Base-by-base conservation (phyloP, 495 filamentous ascomycete genomes). In the Penicillium riverlandense region DNA sequence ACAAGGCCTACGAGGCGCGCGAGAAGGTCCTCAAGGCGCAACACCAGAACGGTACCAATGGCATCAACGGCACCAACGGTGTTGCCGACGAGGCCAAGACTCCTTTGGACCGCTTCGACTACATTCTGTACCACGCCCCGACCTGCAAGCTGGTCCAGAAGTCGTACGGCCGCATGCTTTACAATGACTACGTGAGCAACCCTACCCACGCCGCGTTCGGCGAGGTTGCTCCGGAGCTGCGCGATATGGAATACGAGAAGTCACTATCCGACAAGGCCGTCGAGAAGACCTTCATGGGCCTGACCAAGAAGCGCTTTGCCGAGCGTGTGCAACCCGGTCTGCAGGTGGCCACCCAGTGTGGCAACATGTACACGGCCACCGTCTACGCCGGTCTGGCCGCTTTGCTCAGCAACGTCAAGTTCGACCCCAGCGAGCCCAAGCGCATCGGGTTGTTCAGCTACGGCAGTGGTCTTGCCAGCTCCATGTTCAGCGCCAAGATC, bases 301-400 rank as follows among this genome's bases (percentile, higher is more conserved):
- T 97, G 48, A 83, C 88, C 60, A 98, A 98, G 85, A 96, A 96
- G 82, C 83, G 83, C 45, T 97, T 90, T 73, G 80, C 83, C 52
- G 82, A 89, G 66, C 86, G 90, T 64, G 86, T 98, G 45, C 74
- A 83, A 61, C 90, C 94, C 32, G 70, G 76, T 58, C 85, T 92
- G 60, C 74, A 94, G 62, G 85, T 94, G 15, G 85, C 92, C 31
- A 96, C 90, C 35, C 83, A 88, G 72, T 96, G 90, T 67, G 94
- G 92, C 66, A 98, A 98, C 78, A 98, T 96, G 94, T 98, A 98
- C 74, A 90, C 85, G 57, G 92, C 85, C 39, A 95, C 88, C 61
- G 86, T 98, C 53, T 98, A 90, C 73, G 83, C 82, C 45, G 88
- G 88, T 43, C 75, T 98, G 36, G 78, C 80, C 62, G 84, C 82